Base-by-base conservation (phyloP, 1,284 basidiomycete species). In the Ustilago shanxiensis region DNA sequence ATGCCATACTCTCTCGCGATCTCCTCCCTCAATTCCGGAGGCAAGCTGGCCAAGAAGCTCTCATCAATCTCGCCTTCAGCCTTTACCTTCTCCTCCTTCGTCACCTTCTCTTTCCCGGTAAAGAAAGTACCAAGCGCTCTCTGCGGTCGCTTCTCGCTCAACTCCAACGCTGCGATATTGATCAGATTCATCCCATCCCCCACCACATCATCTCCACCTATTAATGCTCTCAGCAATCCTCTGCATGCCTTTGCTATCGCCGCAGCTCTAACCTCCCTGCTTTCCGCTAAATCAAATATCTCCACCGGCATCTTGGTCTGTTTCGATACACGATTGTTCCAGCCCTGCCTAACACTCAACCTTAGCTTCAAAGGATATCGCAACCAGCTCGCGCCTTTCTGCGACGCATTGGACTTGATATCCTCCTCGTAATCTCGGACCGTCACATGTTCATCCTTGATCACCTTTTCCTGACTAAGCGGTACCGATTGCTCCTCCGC, bases 161-260 rank as follows among this genome's bases (percentile, higher is more conserved):
- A 52, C 31, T 83, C 79, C 26, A 79, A 29, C 8, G 81, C 82
- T 2, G 82, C 80, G 33, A 83, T 78, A 51, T 81, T 83, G 77
- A 83, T 77, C 47, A 83, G 60, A 33, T 79, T 77, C 59, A 83
- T 66, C 22, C 61, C 65, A 18, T 75, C 72, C 47, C 71, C 76
- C 13, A 67, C 66, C n/a, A 72, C 65, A 41, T 71, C 56, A 22
- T 79, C 70, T 33, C 75, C 75, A 14, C 75, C 75, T 20, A 77
- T 73, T 37, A 77, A 29, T 18, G 63, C 70, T 7, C 75, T 54
- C 28, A 73, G 51, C 55, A 77, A 45, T 0, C 61, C 64, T 16
- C 60, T 50, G 41, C 75, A 77, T 13, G 71, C 65, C 52, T 72
- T 74, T 45, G 56, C 66, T 3, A 80, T 69, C 13, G 60, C 55